Evolutionary conservation across 768 basidiomycete species (phyloP).

Genomic region (Tylopilus sp.): DNA sequence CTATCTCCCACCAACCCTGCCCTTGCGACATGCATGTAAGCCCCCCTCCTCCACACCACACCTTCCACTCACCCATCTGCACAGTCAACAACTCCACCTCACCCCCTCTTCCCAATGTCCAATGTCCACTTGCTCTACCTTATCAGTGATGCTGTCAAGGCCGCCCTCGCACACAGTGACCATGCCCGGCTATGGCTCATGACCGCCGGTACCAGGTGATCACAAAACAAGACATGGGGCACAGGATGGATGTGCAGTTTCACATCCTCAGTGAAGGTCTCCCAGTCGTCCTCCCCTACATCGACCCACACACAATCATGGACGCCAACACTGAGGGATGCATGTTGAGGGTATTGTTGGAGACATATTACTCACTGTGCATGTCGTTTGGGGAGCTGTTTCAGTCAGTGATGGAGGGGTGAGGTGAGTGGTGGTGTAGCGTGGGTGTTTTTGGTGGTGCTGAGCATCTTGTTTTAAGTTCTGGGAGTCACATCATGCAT

Average conservation of each 20-base stretch:
- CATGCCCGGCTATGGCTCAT: constrained; percentile 81
- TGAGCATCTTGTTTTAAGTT: constrained; percentile 36
- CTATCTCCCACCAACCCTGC: constrained; percentile 67
- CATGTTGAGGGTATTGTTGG: constrained; percentile 66
- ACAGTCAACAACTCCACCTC: constrained; percentile 71
- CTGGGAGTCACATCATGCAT: constrained; percentile 67
- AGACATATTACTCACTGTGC: constrained; percentile 75
- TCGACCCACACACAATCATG: constrained; percentile 61
- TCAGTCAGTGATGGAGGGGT: constrained; percentile 45
- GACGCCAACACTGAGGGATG: constrained; percentile 48
- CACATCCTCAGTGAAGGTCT: constrained; percentile 84
- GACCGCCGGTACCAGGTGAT: constrained; percentile 91
- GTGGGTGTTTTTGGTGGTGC: neutral
- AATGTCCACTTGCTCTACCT: constrained; percentile 87
- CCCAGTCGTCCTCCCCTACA: constrained; percentile 74
- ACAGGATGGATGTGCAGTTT: constrained; percentile 56
- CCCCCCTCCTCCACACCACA: constrained; percentile 3
- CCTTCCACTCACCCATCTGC: neutral
- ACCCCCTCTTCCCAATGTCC: constrained; percentile 63
- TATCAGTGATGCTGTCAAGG: constrained; percentile 79
- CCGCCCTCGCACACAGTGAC: constrained; percentile 63
- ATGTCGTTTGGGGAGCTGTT: constrained; percentile 62
- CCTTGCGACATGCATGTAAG: constrained; percentile 70
- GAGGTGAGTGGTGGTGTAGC: constrained; percentile 43
- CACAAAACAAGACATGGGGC: constrained; percentile 79